These are phyloP conservation scores for Ruellia speciosa DNA, from an alignment of 305 asterid species.

Conservation along the genomic window DNA sequence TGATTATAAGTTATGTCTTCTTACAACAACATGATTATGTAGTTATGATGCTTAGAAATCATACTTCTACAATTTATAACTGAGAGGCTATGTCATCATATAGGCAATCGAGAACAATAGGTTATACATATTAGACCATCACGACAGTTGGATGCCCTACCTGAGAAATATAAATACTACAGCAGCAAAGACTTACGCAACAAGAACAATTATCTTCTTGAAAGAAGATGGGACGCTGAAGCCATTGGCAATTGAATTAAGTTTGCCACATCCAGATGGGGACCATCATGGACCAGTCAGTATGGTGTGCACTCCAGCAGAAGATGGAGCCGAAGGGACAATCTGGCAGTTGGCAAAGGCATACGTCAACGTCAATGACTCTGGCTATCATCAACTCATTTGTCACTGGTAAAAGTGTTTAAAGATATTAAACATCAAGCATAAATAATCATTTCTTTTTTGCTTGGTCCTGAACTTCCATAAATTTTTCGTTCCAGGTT, in stretches of 20 bases:
- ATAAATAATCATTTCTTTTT: not conserved
- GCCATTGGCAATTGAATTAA: conserved; percentile 70
- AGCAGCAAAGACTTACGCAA: conserved; percentile 52
- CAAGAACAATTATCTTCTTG: conserved; percentile 63
- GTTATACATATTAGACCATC: conserved; percentile 69
- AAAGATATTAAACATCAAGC: not conserved
- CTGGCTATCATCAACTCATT: conserved; percentile 65
- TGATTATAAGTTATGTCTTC: not conserved
- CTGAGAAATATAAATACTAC: conserved; percentile 58
- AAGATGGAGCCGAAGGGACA: conserved; percentile 46
- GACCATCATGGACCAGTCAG: conserved; percentile 51
- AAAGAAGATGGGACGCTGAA: conserved; percentile 55
- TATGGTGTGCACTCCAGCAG: conserved; percentile 51
- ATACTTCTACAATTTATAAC: not conserved
- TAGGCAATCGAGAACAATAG: conserved; percentile 55
- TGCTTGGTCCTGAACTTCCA: conserved; percentile 1
- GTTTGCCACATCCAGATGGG: conserved; percentile 61
- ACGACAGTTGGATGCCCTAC: conserved; percentile 68
- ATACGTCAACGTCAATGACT: conserved; percentile 61
- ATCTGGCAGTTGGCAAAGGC: conserved; percentile 84
- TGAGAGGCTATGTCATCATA: conserved; percentile 4
- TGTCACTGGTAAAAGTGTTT: conserved; percentile 55
- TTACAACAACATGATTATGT: not conserved
- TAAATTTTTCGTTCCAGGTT: conserved; percentile 37
- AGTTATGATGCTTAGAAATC: not conserved